Evolutionary conservation across 805 yeast genomes (phyloP), one percentile per base, ranked within the genome.

Genomic region (Metschnikowia bowlesiae): DNA sequence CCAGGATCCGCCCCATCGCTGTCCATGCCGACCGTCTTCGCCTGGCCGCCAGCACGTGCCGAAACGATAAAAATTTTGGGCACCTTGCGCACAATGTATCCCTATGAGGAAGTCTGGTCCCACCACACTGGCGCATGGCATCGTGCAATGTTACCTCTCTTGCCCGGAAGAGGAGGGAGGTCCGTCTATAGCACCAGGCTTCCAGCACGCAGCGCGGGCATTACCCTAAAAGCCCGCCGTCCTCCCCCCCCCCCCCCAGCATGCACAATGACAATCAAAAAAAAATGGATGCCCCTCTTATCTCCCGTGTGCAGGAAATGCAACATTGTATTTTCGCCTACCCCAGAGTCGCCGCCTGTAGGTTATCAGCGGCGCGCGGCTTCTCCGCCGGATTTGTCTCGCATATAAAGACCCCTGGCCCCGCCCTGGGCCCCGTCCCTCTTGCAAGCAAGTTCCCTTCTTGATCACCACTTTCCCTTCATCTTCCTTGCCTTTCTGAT

Each of bases 281-380:
- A 39, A 6, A 10, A n/a, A n/a, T n/a, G 11, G 2, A 28, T 6
- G 22, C 43, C 34, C 14, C 34, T 39, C 43, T 39, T 39, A 39
- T 39, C 43, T 3, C 4, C 31, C 5, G 26, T 42, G 11, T 38
- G 48, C 43, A 38, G 43, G 48, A 42, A 43, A 42, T 48, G 50
- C 50, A 48, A 48, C 50, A 36, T 48, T 34, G 43, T 44, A 44
- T 34, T 34, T 47, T 44, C 31, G 36, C 39, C 8, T 36, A 44
- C 46, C 46, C 46, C 46, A 47, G 46, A 41, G 29, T 22, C 18
- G 6, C 31, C 32, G 32, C 13, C 42, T 26, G 10, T 35, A 29
- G 35, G 11, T 26, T 33, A 32, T 47, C 31, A 41, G 29, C 22
- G 11, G 46, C 11, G 49, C 45, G 45, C 48, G 31, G 48, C 33